Evolutionary conservation across 805 yeast species (phyloP).

Genomic region (Cyberlindnera saturnus): DNA sequence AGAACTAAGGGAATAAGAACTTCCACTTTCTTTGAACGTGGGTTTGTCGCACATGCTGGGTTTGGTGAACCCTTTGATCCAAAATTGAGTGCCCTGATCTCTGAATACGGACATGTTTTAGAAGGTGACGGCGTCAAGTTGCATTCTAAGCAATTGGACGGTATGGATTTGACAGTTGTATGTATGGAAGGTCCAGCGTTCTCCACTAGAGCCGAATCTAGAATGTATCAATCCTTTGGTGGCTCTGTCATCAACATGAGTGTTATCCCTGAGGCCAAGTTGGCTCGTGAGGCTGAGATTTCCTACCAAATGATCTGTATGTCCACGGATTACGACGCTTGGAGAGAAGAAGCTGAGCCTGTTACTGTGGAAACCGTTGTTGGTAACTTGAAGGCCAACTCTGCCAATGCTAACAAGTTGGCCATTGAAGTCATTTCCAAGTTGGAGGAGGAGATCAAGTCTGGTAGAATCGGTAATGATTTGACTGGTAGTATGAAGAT

Average conservation of each 20-base stretch:
- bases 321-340: constrained; percentile 98
- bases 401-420: constrained; percentile 75
- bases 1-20: constrained; percentile 94
- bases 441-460: constrained; percentile 54
- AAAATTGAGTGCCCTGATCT: constrained; percentile 59
- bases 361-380: constrained; percentile 98
- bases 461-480: constrained; percentile 62
- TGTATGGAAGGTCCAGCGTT: constrained; percentile 99
- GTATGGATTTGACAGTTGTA: constrained; percentile 73
- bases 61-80: constrained; percentile 96
- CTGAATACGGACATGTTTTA: constrained; percentile 51
- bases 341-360: constrained; percentile 94
- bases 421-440: constrained; percentile 64
- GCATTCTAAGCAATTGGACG: constrained; percentile 62
- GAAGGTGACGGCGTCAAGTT: constrained; percentile 42
- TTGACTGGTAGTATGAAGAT: constrained; percentile 72
- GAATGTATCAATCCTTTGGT: constrained; percentile 79
- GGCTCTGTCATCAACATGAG: constrained; percentile 97
- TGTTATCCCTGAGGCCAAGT: constrained; percentile 92
- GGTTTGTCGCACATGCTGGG: constrained; percentile 95
- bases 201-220: constrained; percentile 93
- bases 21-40: constrained; percentile 77
- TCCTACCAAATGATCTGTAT: constrained; percentile 97
- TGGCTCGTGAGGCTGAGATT: constrained; percentile 96
- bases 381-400: constrained; percentile 81